Evolutionary conservation across 2,329 filamentous ascomycete genomes (phyloP).

Genomic region (Trichoderma semiorbis): DNA sequence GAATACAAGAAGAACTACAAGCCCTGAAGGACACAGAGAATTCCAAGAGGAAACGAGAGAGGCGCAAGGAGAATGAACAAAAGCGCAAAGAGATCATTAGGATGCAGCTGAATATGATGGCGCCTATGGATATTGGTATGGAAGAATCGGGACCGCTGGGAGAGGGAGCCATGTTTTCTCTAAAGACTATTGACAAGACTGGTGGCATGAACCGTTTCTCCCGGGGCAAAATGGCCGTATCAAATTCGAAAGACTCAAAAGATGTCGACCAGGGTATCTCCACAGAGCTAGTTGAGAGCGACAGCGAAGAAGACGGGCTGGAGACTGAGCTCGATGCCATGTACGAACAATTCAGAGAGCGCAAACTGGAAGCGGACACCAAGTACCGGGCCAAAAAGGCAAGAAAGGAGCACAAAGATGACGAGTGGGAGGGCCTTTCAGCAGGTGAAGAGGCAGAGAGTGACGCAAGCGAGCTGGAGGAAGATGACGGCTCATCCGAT

Average conservation of each 20-base stretch:
- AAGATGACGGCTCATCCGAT: conserved; percentile 42
- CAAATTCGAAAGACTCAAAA: conserved; percentile 52
- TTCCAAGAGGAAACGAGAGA: conserved; percentile 75
- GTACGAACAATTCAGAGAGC: conserved; percentile 82
- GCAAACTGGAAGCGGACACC: conserved; percentile 73
- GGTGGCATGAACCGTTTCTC: conserved; percentile 58
- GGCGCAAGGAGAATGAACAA: conserved; percentile 83
- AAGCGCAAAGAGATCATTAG: conserved; percentile 94
- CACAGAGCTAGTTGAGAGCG: conserved; percentile 58
- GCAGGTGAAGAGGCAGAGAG: conserved; percentile 57
- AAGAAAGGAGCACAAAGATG: conserved; percentile 74
- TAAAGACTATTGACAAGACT: conserved; percentile 77
- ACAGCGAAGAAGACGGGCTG: conserved; percentile 76
- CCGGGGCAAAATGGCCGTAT: conserved; percentile 74
- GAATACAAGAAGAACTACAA: conserved; percentile 83
- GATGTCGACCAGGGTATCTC: conserved; percentile 58
- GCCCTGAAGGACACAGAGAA: conserved; percentile 75
- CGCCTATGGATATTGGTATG: conserved; percentile 92
- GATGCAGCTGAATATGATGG: conserved; percentile 95
- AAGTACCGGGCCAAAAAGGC: conserved; percentile 90
- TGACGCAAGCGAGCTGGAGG: conserved; percentile 54
- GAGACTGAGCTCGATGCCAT: conserved; percentile 82
- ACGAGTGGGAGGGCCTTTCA: conserved; percentile 90
- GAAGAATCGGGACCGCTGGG: conserved; percentile 78
- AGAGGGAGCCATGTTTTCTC: conserved; percentile 78